phyloP scores from a whole-genome alignment of 192 early-diverging fungal species.

The Umbelopsis isabellina region DNA sequence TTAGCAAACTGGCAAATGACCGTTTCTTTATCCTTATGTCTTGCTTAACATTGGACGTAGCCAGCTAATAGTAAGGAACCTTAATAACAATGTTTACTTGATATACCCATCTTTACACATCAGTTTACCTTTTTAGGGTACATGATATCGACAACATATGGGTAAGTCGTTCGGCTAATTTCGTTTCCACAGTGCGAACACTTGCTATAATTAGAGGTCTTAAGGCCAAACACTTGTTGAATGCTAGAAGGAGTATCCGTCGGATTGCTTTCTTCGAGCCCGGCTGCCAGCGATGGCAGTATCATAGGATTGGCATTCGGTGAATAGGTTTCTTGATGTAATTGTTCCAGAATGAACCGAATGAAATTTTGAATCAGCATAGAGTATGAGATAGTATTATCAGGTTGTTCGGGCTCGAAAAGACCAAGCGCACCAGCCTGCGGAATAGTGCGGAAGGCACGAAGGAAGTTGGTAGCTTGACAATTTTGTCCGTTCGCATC shows the following conservation, averaged over 20 bases:
- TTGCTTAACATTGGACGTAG: constrained; percentile 14
- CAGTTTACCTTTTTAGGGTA: constrained; percentile 64
- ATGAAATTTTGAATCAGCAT: constrained; percentile 85
- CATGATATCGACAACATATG: constrained; percentile 85
- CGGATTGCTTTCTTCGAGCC: constrained; percentile 13
- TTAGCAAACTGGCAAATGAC: constrained; percentile 56
- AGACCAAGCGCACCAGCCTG: constrained; percentile 86
- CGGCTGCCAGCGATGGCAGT: constrained; percentile 26
- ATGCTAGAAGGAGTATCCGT: constrained; percentile 50
- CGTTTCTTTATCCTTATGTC: constrained; percentile 32
- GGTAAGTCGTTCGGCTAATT: constrained; percentile 63
- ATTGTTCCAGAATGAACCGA: constrained; percentile 92
- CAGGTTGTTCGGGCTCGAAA: constrained; percentile 82
- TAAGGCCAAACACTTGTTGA: constrained; percentile 73
- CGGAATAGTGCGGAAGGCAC: constrained; percentile 79
- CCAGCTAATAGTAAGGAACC: not conserved
- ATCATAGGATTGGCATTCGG: constrained; percentile 37
- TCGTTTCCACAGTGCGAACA: constrained; percentile 74
- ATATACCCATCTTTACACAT: not conserved
- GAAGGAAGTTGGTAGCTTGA: constrained; percentile 91
- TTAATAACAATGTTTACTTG: not conserved
- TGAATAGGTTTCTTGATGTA: constrained; percentile 71
- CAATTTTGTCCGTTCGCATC: constrained; percentile 91
- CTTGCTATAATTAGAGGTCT: constrained; percentile 55
- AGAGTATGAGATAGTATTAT: constrained; percentile 61